A percentile compares a stretch with the other conserved stretches of the same genome.
Conservation (phyloP, 2,329 filamentous ascomycete genomes). For the Monilinia aucupariae region DNA sequence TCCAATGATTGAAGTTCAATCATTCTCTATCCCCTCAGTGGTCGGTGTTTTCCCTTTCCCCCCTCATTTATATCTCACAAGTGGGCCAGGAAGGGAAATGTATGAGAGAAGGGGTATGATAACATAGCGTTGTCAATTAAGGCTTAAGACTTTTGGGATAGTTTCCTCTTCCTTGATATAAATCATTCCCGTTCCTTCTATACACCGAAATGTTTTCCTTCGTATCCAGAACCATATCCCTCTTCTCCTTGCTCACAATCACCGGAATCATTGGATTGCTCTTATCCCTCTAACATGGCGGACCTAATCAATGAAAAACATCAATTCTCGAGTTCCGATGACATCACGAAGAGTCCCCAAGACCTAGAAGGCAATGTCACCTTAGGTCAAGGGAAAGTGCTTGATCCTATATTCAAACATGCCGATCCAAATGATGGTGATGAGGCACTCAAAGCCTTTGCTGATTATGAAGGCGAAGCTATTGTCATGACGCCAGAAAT, state of each 20-base stretch:
- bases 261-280: no score
- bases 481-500: slow-evolving; percentile 39
- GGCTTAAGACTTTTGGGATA: background rate
- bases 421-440: slow-evolving; percentile 40
- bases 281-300: background rate
- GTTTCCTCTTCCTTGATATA: background rate
- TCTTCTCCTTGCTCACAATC: background rate
- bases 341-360: slow-evolving; percentile 20
- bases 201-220: background rate
- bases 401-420: slow-evolving; percentile 34
- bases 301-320: background rate
- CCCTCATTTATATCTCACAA: no score
- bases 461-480: slow-evolving; percentile 36
- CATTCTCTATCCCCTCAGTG: background rate
- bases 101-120: no score
- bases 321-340: background rate
- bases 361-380: slow-evolving; percentile 21
- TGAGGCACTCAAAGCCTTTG: slow-evolving; percentile 41
- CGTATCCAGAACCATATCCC: background rate
- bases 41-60: background rate
- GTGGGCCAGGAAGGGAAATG: no score
- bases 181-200: background rate
- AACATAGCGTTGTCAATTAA: background rate
- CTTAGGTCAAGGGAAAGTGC: slow-evolving; percentile 23
- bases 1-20: background rate